Percentiles rank a stretch among this genome's conserved stretches.
Evolutionary conservation across 306 rosid species (phyloP).

Genomic region (Quercus dentata): DNA sequence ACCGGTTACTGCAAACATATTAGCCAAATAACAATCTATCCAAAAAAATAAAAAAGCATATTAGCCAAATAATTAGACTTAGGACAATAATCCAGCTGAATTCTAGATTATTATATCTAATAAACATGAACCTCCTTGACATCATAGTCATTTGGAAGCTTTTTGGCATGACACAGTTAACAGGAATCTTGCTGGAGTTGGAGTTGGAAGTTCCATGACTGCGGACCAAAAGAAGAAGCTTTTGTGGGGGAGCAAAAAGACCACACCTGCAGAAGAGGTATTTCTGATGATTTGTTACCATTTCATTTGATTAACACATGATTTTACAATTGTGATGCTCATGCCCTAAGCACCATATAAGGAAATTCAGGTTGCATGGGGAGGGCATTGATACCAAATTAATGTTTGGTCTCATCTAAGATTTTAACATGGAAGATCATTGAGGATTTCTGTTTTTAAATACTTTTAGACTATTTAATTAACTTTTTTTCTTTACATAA

Average conservation of each 20-base stretch:
- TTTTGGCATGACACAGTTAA: slow-evolving; percentile 58
- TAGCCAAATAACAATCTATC: background rate
- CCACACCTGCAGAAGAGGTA: slow-evolving; percentile 73
- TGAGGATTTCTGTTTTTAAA: background rate
- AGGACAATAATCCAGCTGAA: no score
- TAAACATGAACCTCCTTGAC: background rate
- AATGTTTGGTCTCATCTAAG: background rate
- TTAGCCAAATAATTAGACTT: background rate
- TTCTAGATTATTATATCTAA: background rate
- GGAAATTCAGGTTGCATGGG: background rate
- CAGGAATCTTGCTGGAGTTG: slow-evolving; percentile 69
- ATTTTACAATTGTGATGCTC: background rate
- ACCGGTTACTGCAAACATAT: background rate
- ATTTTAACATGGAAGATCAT: background rate
- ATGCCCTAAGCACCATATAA: background rate
- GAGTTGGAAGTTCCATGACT: slow-evolving; percentile 64
- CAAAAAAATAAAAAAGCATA: background rate
- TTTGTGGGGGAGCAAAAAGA: slow-evolving; percentile 90
- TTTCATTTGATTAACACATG: background rate
- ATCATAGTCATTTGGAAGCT: slow-evolving; percentile 19
- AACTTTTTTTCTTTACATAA: background rate
- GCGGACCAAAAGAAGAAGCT: slow-evolving; percentile 98
- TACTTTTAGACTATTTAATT: background rate
- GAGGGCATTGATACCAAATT: background rate
- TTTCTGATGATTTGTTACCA: slow-evolving; percentile 8